Evolutionary conservation across 768 basidiomycete genomes (phyloP), one percentile per base, ranked within the genome.

Genomic region (Kwoniella newhampshirensis): DNA sequence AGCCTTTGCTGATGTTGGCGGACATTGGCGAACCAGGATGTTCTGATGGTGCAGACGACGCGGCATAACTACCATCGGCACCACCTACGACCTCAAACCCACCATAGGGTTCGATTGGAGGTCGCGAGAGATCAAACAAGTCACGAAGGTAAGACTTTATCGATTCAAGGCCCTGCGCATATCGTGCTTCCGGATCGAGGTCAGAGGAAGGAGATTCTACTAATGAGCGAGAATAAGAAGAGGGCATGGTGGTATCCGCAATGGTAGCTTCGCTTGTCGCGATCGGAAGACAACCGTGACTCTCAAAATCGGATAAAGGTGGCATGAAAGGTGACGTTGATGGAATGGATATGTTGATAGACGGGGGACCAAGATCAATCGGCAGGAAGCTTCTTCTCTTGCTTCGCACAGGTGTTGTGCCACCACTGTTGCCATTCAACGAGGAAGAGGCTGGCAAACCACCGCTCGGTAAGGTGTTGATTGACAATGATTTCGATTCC

Each of bases 101-200:
- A 23, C 68, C 67, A 49, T 69, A 73, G 0, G 66, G 62, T 50
- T 69, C 75, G 3, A 89, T 89, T 13, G 87, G 85, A 45, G 18
- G 85, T 82, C 63, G 85, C 17, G 86, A 86, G 27, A 99, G 80
- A 70, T 99, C 96, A 70, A 92, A 87, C 85, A 99, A 87, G 68
- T 99, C 96, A 67, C 86, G 85, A 18, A 99, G 82, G 76, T 98
- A 99, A 6, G 91, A 90, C 87, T 98, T 93, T 17, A 99, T 85
- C 9, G 89, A 88, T 53, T 89, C 84, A 50, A 99, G 81, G 28
- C 90, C 91, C 6, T 54, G 49, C 1, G 68, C 57, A 52, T 77
- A 76, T 8, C 66, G 51, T 21, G 57, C 41, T 35, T 73, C 68
- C 8, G 36, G 39, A 44, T 48, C 55, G 20, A 23, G 17, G 2